Evolutionary conservation across 805 yeast genomes (phyloP), one percentile per base, ranked within the genome.

Genomic region (Zygosaccharomyces bailii): DNA sequence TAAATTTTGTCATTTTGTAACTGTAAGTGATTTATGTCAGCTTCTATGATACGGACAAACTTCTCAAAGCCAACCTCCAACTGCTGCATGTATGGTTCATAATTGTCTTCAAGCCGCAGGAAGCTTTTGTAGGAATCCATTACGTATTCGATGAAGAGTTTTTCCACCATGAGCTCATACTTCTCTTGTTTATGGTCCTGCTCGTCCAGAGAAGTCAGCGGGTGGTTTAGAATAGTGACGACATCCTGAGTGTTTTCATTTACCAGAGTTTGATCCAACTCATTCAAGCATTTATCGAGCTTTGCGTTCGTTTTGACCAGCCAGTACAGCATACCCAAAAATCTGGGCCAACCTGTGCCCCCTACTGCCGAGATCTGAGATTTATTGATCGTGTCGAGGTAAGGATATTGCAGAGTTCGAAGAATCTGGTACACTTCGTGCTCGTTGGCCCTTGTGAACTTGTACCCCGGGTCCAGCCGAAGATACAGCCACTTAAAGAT

Each of bases 331-430:
- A 90, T 78, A 1, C 93, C 96, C 33, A 89, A 63, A 52, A 87
- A 86, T 5, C 76, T 75, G 9, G 86, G 88, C 96, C 96, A 89
- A 52, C 80, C 81, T 39, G 84, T 80, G 2, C 96, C 95, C 4
- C 96, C 96, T 9, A 87, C 96, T 0, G 96, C 96, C 30, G 89
- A 79, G 30, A 89, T 82, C 59, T 87, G 95, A 1, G 93, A 83
- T 57, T 89, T 82, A 62, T 84, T 86, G 31, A 90, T 80, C 0
- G 86, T 71, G 32, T 85, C 95, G 46, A 87, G 63, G 60, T 83
- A 87, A 1, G 97, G 96, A 56, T 89, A 89, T 39, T 77, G 78
- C 48, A 88, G 61, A 29, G 72, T 72, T 57, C 79, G 82, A 54
- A 89, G 67, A 14, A 86, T 66, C 14, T 76, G 73, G 49, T 81